Base-by-base conservation (phyloP, 805 yeast genomes). In the Lachancea nothofagi region DNA sequence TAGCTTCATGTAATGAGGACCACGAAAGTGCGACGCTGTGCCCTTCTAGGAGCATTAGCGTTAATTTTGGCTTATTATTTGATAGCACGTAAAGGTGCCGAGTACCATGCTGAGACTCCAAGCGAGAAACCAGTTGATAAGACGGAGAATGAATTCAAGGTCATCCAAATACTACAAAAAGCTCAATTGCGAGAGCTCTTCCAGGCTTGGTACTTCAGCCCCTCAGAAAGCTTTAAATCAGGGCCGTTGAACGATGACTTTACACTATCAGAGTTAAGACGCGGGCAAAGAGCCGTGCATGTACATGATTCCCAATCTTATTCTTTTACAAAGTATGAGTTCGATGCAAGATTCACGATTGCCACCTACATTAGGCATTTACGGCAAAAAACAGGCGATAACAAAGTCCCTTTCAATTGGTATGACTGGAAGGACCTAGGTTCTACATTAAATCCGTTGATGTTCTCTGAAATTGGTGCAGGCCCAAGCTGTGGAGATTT, bases 401-500 rank as follows among this genome's bases (percentile, higher is more conserved):
- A 18, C 5, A 24, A 25, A 18, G 24, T 25, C 12, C 18, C 24
- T n/a, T 40, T 40, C 32, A 40, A 22, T 20, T 40, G 43, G 43
- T 35, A 40, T 18, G 43, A 40, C 26, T 40, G 40, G 40, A 34
- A 35, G 25, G 27, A 40, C 18, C 17, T 40, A 12, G 40, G 40
- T 10, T 10, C 24, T 6, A 18, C 19, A 18, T 17, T 40, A 17
- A 20, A 34, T 15, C 17, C 15, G 4, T n/a, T 23, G 26, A 35
- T 29, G 21, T 14, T 10, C n/a, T 15, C 20, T n/a, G 26, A 28
- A 2, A 19, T 23, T 21, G n/a, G 7, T 5, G 28, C n/a, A 21
- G 15, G 15, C 18, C 26, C 28, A 14, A 26, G 7, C 9, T 36
- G 39, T 20, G 30, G 28, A 27, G 39, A 36, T 20, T 19, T 36